These are phyloP conservation scores for Calonectria crousiana DNA, from an alignment of 2,329 filamentous ascomycete genomes.

Conservation along the genomic window DNA sequence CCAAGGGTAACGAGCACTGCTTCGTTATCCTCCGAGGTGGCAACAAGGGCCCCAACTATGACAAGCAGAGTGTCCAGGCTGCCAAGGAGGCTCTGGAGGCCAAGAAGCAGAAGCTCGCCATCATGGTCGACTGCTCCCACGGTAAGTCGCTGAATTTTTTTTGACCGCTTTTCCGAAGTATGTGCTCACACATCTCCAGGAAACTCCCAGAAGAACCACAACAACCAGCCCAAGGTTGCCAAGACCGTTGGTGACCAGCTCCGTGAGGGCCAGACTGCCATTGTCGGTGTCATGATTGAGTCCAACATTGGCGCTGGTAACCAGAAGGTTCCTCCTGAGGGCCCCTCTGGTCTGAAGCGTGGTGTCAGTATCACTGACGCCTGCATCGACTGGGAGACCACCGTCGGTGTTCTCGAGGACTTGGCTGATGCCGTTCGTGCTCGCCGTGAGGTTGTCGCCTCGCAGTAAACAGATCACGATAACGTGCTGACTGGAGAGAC, in stretches of 20 bases:
- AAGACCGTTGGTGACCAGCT: constrained; percentile 86
- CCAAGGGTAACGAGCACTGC: constrained; percentile 93
- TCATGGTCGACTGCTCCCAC: constrained; percentile 99
- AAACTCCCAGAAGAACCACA: constrained; percentile 97
- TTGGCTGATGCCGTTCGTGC: constrained; percentile 86
- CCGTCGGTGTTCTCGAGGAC: constrained; percentile 83
- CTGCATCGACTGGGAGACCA: constrained; percentile 93
- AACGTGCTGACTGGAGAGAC: constrained; percentile 37
- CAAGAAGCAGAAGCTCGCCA: constrained; percentile 87
- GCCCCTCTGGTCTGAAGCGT: constrained; percentile 82
- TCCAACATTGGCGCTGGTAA: constrained; percentile 94
- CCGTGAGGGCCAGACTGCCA: constrained; percentile 85
- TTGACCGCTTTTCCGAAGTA: constrained; percentile 69
- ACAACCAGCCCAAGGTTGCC: constrained; percentile 96
- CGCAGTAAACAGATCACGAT: constrained; percentile 47
- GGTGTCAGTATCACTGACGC: constrained; percentile 96
- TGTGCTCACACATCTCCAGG: constrained; percentile 63
- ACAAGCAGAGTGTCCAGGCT: constrained; percentile 83
- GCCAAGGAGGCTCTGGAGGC: constrained; percentile 83
- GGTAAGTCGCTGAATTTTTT: constrained; percentile 74
- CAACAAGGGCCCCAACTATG: constrained; percentile 92
- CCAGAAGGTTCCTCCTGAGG: constrained; percentile 89
- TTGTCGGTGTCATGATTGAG: constrained; percentile 99
- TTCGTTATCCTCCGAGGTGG: constrained; percentile 97
- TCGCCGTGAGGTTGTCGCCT: constrained; percentile 69